Conservation (phyloP, 2,329 filamentous ascomycete genomes). For the Pseudogymnoascus verrucosus region DNA sequence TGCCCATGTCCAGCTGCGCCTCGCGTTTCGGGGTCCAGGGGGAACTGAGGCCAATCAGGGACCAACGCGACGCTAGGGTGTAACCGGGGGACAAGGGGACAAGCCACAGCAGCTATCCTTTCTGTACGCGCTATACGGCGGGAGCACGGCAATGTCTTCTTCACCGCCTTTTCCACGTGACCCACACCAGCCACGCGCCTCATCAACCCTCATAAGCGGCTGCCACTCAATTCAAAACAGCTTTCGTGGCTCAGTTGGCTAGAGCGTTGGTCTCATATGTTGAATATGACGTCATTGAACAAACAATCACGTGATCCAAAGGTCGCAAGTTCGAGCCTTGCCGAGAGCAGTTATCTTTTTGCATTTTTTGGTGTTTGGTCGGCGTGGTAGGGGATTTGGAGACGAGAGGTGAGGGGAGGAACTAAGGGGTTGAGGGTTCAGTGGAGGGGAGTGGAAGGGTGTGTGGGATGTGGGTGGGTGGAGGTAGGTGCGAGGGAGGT, state of each 20-base stretch:
- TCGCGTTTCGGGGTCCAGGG: not conserved
- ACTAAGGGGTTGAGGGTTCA: not conserved
- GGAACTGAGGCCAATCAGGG: not conserved
- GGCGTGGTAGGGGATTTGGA: not conserved
- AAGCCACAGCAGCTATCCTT: too few species aligned
- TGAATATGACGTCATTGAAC: not conserved
- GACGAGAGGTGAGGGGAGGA: too few species aligned
- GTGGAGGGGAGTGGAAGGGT: too few species aligned
- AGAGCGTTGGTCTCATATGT: not conserved
- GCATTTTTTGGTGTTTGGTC: not conserved
- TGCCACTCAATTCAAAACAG: not conserved
- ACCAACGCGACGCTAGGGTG: not conserved
- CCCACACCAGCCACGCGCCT: not conserved
- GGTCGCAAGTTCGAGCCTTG: not conserved
- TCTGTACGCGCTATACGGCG: too few species aligned
- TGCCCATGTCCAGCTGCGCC: not conserved
- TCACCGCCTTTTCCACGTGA: not conserved
- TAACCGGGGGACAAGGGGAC: too few species aligned
- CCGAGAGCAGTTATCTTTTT: not conserved
- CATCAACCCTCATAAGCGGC: not conserved
- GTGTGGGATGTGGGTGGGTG: not conserved
- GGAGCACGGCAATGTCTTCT: not conserved
- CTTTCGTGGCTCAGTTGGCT: conserved; percentile 1
- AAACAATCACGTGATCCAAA: not conserved
- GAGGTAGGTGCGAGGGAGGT: not conserved